Conservation (phyloP, 768 basidiomycete genomes). For the Trametes punicea region DNA sequence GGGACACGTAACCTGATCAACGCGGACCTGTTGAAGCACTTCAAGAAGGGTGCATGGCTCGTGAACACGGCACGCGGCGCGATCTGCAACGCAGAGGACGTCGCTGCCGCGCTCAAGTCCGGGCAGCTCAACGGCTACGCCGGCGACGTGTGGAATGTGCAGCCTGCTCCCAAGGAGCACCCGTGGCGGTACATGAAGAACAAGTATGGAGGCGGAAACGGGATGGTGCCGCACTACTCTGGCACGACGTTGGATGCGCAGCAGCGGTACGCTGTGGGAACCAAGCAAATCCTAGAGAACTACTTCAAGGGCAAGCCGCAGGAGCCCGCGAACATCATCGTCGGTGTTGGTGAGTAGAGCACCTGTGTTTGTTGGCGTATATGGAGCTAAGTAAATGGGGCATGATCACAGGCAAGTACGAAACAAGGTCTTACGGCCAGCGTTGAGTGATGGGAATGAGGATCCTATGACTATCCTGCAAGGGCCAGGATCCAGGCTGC, state of each 20-base stretch:
- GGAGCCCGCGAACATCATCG: slow-evolving; percentile 77
- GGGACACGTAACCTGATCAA: slow-evolving; percentile 80
- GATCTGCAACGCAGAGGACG: slow-evolving; percentile 80
- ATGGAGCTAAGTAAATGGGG: not conserved
- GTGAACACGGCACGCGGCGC: slow-evolving; percentile 94
- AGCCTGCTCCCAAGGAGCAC: slow-evolving; percentile 85
- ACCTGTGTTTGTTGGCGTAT: not conserved
- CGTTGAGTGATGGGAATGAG: slow-evolving; percentile 3
- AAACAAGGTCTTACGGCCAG: slow-evolving; percentile 38
- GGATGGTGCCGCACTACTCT: slow-evolving; percentile 85
- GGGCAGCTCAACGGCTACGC: slow-evolving; percentile 64
- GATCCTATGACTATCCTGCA: too few species aligned
- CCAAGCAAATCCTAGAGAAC: slow-evolving; percentile 66
- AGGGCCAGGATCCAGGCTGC: too few species aligned
- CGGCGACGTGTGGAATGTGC: slow-evolving; percentile 80
- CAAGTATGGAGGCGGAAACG: slow-evolving; percentile 79
- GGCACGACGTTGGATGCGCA: slow-evolving; percentile 91
- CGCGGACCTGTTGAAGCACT: slow-evolving; percentile 75
- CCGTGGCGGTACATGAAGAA: slow-evolving; percentile 83
- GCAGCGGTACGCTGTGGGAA: slow-evolving; percentile 75
- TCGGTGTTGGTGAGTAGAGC: slow-evolving; percentile 40
- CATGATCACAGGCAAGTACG: slow-evolving; percentile 29
- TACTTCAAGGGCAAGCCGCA: slow-evolving; percentile 64
- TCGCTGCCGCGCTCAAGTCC: slow-evolving; percentile 69
- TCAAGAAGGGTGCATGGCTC: slow-evolving; percentile 91